Evolutionary conservation across 768 basidiomycete genomes (phyloP).

Genomic region (Lactarius vividus): DNA sequence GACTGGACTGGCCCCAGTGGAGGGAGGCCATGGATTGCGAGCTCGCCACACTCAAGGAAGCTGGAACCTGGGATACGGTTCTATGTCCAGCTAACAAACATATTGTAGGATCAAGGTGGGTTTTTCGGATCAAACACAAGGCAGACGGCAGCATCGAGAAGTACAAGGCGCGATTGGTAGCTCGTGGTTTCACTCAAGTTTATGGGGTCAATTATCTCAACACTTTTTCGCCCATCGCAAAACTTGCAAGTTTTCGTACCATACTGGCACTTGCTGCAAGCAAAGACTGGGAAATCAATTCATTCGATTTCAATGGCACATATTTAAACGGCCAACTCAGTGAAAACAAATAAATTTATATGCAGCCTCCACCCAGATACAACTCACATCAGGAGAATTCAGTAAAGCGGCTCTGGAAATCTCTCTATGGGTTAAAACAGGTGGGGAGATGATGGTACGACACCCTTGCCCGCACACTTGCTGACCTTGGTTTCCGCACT

Average conservation of each 20-base stretch:
- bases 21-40: constrained; percentile 30
- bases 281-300: too few relatives aligned
- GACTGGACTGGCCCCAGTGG: constrained; percentile 32
- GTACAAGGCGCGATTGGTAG: too few relatives aligned
- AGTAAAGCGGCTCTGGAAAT: neutral
- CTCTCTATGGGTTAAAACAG: constrained; percentile 30
- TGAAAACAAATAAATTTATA: neutral
- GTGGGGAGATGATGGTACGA: constrained; percentile 26
- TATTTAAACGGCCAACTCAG: constrained; percentile 27
- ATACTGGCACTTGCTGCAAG: constrained; percentile 30
- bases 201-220: constrained; percentile 21
- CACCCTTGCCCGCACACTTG: constrained; percentile 5
- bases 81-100: too few relatives aligned
- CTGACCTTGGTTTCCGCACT: constrained; percentile 21
- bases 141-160: too few relatives aligned
- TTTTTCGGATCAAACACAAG: too few relatives aligned
- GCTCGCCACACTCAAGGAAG: constrained; percentile 25
- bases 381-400: too few relatives aligned
- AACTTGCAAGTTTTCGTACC: constrained; percentile 29
- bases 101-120: too few relatives aligned
- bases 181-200: too few relatives aligned
- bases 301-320: constrained; percentile 31
- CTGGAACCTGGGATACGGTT: constrained; percentile 36
- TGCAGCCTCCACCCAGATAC: too few relatives aligned
- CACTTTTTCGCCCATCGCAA: constrained; percentile 38